Percentiles rank a stretch among this genome's conserved stretches.
Conservation (phyloP, 1,284 basidiomycete genomes). For the Sutorius eximius region DNA sequence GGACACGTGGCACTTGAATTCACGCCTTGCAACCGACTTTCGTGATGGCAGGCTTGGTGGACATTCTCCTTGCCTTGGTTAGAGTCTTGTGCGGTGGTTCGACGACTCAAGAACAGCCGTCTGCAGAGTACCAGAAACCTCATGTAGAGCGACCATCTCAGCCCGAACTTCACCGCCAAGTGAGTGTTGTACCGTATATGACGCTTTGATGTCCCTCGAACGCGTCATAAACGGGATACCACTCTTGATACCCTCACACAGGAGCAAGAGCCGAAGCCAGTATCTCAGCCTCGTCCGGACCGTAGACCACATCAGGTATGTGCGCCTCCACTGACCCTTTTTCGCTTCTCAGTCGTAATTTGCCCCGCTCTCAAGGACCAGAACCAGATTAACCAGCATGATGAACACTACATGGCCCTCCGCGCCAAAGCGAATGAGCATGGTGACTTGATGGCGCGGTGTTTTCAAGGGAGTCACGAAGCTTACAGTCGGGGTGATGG, state of each 20-base stretch:
- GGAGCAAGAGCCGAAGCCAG: constrained; percentile 21
- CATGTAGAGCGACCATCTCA: constrained; percentile 10
- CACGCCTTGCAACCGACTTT: neutral
- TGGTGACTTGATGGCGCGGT: constrained; percentile 71
- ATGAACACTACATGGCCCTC: constrained; percentile 67
- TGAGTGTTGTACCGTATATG: constrained; percentile 10
- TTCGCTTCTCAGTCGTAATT: neutral
- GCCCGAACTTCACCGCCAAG: constrained; percentile 14
- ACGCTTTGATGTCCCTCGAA: neutral
- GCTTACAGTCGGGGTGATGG: constrained; percentile 76
- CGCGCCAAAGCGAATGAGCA: constrained; percentile 74
- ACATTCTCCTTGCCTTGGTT: constrained; percentile 28
- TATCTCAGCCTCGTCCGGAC: constrained; percentile 11
- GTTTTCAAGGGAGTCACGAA: constrained; percentile 64
- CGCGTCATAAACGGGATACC: constrained; percentile 4
- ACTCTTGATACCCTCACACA: constrained; percentile 8
- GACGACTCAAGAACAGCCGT: constrained; percentile 12
- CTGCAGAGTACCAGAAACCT: constrained; percentile 9
- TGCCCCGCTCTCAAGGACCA: constrained; percentile 44
- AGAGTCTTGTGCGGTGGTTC: constrained; percentile 27
- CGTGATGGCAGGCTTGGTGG: constrained; percentile 27
- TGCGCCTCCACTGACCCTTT: neutral
- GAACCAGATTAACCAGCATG: constrained; percentile 67
- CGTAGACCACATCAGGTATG: constrained; percentile 19
- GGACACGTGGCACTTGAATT: neutral